Evolutionary conservation across 2,329 filamentous ascomycete species (phyloP), one percentile per base, ranked within the genome.

Genomic region (Pleurostoma richardsiae): DNA sequence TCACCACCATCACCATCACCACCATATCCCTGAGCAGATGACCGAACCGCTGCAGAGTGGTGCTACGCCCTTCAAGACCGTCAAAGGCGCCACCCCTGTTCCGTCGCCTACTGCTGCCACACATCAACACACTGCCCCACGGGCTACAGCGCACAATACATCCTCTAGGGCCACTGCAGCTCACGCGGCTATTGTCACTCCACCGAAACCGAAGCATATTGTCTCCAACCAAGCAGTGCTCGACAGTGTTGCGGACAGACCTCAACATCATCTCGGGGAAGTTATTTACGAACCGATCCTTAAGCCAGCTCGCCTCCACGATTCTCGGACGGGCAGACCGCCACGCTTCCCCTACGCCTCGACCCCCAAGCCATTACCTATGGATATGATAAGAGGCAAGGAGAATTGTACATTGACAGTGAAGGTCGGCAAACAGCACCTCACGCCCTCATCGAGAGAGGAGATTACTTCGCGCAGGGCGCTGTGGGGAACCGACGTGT

Each of bases 401-500:
- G 86, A 91, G 55, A 97, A 97, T 57, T 95, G 90, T 62, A 95
- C 88, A 0, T 82, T 95, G 52, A 96, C 90, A 0, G 79, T 99
- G 50, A 89, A 94, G 57, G 83, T 99, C 5, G 86, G 91, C 3
- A 82, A 87, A 29, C 80, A 87, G 42, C 90, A 94, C 57, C 72
- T 99, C 6, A 80, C 80, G 6, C 66, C 81, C 1, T 68, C 75
- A 6, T 80, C 87, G 28, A 79, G 92, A 30, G 88, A 94, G 61
- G 88, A 95, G 54, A 91, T 97, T 44, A 95, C 90, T 8, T 71
- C 82, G 6, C 80, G 89, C 31, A 80, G 86, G 26, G 88, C 88
- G 6, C 65, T 99, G 0, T 99, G 92, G 91, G 94, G 94, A 1
- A 94, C 90, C 0, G 91, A 95, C 36, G 79, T 99, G 5, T 97